Evolutionary conservation across 1,284 basidiomycete genomes (phyloP).

Genomic region (Irpex rosettiformis): DNA sequence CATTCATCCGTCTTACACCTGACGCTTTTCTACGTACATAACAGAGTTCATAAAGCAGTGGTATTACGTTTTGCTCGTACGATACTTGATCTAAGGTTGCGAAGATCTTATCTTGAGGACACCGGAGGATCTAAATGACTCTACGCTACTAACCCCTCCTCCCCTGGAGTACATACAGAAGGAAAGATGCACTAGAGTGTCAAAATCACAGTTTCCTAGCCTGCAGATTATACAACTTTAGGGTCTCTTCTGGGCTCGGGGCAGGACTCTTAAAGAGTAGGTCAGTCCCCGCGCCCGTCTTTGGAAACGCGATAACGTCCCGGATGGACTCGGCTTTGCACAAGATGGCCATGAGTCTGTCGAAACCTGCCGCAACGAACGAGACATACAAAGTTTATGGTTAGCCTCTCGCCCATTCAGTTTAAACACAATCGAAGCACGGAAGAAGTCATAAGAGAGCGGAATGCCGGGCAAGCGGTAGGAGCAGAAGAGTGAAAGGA

Average conservation of each 20-base stretch:
- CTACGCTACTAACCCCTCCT: too few relatives aligned
- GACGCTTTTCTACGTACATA: too few relatives aligned
- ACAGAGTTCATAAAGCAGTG: too few relatives aligned
- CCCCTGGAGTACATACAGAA: too few relatives aligned
- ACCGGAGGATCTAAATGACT: too few relatives aligned
- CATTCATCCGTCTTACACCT: too few relatives aligned
- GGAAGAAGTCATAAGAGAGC: background rate
- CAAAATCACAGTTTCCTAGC: too few relatives aligned
- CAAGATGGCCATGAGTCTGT: conserved; percentile 88
- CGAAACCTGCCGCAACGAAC: conserved; percentile 63
- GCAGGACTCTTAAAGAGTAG: conserved; percentile 88
- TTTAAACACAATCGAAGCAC: background rate
- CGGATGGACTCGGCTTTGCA: conserved; percentile 83
- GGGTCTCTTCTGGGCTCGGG: background rate
- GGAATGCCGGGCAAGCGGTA: background rate
- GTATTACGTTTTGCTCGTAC: too few relatives aligned
- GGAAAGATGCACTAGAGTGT: too few relatives aligned
- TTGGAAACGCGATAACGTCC: conserved; percentile 96
- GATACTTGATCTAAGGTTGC: conserved; percentile 3
- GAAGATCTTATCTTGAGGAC: background rate
- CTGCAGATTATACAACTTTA: background rate
- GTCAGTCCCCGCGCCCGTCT: conserved; percentile 82
- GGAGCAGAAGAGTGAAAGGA: background rate
- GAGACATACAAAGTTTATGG: background rate
- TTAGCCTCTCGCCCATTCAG: too few relatives aligned